These are phyloP conservation scores for Hyparrhenia diplandra DNA, from an alignment of 176 grass and related monocot species.

Conservation along the genomic window DNA sequence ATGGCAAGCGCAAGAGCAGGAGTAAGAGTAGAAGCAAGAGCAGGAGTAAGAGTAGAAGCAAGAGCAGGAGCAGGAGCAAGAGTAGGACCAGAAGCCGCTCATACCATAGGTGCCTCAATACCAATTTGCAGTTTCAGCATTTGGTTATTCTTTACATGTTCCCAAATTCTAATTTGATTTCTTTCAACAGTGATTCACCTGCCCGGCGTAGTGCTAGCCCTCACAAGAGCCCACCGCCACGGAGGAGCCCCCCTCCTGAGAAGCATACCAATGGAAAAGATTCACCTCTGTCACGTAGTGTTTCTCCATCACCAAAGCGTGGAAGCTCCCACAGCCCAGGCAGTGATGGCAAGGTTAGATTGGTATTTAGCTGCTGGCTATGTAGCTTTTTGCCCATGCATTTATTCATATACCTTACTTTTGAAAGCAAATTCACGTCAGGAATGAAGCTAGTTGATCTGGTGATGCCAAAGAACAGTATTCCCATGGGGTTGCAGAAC, in stretches of 20 bases:
- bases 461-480: neutral
- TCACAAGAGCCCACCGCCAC: constrained; percentile 45
- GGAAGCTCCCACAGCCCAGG: constrained; percentile 27
- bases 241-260: constrained; percentile 30
- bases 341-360: constrained; percentile 30
- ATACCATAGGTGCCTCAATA: constrained; percentile 40
- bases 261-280: constrained; percentile 32
- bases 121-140: neutral
- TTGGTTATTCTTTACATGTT: neutral
- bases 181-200: constrained; percentile 57
- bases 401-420: neutral
- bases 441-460: constrained; percentile 26
- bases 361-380: neutral
- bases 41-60: constrained; percentile 12
- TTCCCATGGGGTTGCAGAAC: neutral
- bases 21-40: constrained; percentile 19
- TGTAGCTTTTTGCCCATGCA: neutral
- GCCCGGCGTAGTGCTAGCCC: constrained; percentile 47
- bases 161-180: neutral
- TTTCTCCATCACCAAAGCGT: constrained; percentile 36
- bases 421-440: constrained; percentile 18
- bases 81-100: constrained; percentile 44
- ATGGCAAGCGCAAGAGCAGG: constrained; percentile 9
- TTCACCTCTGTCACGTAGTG: constrained; percentile 36
- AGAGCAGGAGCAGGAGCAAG: constrained; percentile 18